phyloP scores from a whole-genome alignment of 305 asterid species.

The Andrographis paniculata region DNA sequence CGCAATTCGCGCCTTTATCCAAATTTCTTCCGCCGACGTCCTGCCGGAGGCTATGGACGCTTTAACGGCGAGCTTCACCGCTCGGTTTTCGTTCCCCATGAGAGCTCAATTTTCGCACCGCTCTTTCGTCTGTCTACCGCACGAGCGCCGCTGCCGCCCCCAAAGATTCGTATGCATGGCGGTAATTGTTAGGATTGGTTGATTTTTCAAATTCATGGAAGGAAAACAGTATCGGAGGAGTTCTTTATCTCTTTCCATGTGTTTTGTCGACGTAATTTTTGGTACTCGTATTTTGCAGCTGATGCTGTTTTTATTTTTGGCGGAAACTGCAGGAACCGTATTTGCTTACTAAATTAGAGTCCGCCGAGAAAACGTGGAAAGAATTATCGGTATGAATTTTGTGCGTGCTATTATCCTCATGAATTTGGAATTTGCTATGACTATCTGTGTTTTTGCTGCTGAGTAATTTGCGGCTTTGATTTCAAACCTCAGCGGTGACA shows the following conservation, averaged over 20 bases:
- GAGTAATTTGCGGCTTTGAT: conserved; percentile 2
- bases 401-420: neutral
- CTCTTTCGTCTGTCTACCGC: conserved; percentile 24
- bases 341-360: conserved; percentile 74
- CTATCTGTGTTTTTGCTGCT: conserved; percentile 4
- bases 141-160: conserved; percentile 22
- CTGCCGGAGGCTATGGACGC: conserved; percentile 55
- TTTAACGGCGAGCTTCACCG: conserved; percentile 41
- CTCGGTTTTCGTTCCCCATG: conserved; percentile 35
- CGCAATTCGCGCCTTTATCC: conserved; percentile 30
- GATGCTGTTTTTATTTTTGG: conserved; percentile 16
- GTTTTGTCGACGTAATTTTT: neutral
- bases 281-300: conserved; percentile 4
- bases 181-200: conserved; percentile 30
- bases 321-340: conserved; percentile 67
- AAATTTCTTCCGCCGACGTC: too few species aligned
- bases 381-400: conserved; percentile 69
- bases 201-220: too few species aligned
- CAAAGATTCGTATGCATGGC: conserved; percentile 72
- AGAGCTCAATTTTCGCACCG: conserved; percentile 18
- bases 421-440: conserved; percentile 8
- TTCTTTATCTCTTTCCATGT: neutral
- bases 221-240: conserved; percentile 4
- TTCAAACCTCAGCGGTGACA: neutral
- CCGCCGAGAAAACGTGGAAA: conserved; percentile 93